Base-by-base conservation (phyloP, 2,329 filamentous ascomycete genomes). In the Talaromyces sp. region DNA sequence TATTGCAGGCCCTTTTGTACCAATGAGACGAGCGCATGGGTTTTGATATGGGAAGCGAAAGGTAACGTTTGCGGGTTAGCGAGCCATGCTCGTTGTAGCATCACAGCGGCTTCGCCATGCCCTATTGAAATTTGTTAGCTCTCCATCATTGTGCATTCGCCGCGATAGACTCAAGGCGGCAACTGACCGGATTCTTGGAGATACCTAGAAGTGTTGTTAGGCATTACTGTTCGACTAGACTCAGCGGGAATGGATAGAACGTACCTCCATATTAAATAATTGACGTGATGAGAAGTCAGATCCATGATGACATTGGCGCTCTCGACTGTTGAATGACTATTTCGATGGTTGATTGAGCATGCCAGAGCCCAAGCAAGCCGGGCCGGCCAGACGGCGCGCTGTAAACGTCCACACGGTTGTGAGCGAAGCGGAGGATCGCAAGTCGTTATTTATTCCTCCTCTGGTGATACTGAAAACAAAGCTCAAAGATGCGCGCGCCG, bases 231-330 rank as follows among this genome's bases (percentile, higher is more conserved):
- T 27, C 48, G n/a, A 27, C 51, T 31, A 54, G 35, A n/a, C 3
- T 55, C 10, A 21, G 17, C 27, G 12, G 31, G 43, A 8, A 6
- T 21, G 11, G 24, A 43, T 9, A 24, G 58, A 26, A 74, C 79
- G 60, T 81, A 87, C 80, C 85, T 85, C 81, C 85, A 86, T 74
- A 88, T 85, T 70, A 88, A 77, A 75, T 88, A 87, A 76, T 88
- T 88, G 71, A 88, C 81, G 72, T 87, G 84, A 77, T 88, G 79
- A 68, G 74, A 77, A 64, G 75, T 77, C 59, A 77, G 73, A 68
- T 75, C 72, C 75, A 78, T 77, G 71, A 72, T 75, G 73, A 75
- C 73, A 76, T 76, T 69, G 72, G 72, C 5, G 48, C 19, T 52
- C 14, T 72, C 70, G 72, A 66, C 68, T 64, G 59, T 64, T 57